Base-by-base conservation (phyloP, 2,329 filamentous ascomycete species). In the Fusarium liriodendri region DNA sequence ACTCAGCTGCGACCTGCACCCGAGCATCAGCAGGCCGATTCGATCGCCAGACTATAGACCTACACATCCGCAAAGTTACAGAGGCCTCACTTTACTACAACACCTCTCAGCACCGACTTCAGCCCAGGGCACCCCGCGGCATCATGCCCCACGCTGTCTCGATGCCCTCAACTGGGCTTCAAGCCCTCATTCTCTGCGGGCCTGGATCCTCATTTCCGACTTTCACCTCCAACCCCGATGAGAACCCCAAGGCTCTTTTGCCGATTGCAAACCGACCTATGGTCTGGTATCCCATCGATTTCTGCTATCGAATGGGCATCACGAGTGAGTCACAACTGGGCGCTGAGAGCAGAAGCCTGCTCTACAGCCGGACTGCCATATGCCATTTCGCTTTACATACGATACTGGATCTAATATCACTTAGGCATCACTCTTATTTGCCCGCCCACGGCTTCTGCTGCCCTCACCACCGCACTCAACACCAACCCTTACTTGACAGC, bases 231-330 rank as follows among this genome's bases (percentile, higher is more conserved):
- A 94, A 92, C 71, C 92, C 94, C 6, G 91, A 93, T 83, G 92
- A 95, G 79, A 92, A 94, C 70, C 94, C 94, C 11, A 97, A 97
- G 83, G 94, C 94, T 11, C 88, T 97, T 25, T 84, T 97, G 9
- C 94, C 94, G 7, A 93, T 97, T 69, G 94, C 94, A 38, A 97
- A 97, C 81, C 85, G 94, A 76, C 94, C 94, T 1, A 97, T 97
- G 94, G 92, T 97, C 54, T 96, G 94, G 93, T 97, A 97, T 81
- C 92, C 94, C 7, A 89, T 97, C 45, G 94, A 96, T 78, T 96
- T 94, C 84, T 96, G 94, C 83, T 93, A 95, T 79, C 90, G 94
- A 40, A 94, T 93, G 82, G 94, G 94, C 76, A 90, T 95, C 74
- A 93, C 92, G 79, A 88, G 93, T 94, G 82, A 82, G 89, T 82